Evolutionary conservation across 768 basidiomycete species (phyloP), one percentile per base, ranked within the genome.

Genomic region (Suillus placidus): DNA sequence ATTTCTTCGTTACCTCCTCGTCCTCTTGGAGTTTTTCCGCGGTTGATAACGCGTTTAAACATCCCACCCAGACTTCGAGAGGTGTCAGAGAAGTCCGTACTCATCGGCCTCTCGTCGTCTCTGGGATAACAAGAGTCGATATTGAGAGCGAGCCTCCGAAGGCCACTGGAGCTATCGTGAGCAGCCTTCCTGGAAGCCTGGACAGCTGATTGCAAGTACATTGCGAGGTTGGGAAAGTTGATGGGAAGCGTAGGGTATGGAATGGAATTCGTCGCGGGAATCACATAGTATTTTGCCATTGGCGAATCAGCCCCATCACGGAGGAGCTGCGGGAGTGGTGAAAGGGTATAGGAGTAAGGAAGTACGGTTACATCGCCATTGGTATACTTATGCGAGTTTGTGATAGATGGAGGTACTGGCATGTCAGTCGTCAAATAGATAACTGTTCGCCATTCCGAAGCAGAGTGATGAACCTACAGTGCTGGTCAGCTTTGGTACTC

Each of bases 401-500:
- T 80, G 14, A 81, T 66, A 14, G 78, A 79, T 4, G 80, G 70
- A 35, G 91, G 89, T 2, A 86, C 73, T 1, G 88, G 86, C 70
- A 87, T 81, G 71, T 94, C 93, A 62, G 92, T 84, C 1, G 90
- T 88, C 69, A 94, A 86, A 83, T 92, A 94, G 18, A 94, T 74
- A 26, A 94, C 79, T 12, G 88, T 88, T 62, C 89, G 84, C 93
- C 93, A 94, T 20, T 88, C 85, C 6, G 77, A 71, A 0, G 88
- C 82, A 23, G 81, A 71, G 45, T 83, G 85, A 70, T 90, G 86
- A 10, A 88, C 81, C 91, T 93, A 35, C 37, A 47, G 70, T 38
- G 35, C 55, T 23, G 13, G 54, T 67, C 54, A 68, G 66, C 45
- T 66, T 0, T 12, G 60, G 34, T 42, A 45, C 61, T 26, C 40